These are phyloP conservation scores for Termitomyces sp. DNA, from an alignment of 768 basidiomycete genomes.

Conservation along the genomic window DNA sequence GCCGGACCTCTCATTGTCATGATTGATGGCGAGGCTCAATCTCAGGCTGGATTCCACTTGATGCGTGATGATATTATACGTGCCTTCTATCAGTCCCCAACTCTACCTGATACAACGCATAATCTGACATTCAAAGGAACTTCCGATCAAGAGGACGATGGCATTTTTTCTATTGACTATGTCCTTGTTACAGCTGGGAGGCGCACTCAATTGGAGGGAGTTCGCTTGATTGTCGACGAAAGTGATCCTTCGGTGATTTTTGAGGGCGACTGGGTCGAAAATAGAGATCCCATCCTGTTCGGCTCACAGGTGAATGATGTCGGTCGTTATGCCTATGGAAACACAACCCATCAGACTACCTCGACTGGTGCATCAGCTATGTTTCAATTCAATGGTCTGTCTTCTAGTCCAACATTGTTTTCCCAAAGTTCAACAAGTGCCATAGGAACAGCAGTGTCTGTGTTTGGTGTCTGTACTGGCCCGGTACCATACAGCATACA, in stretches of 20 bases:
- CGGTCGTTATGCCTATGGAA: not conserved
- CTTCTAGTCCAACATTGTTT: not conserved
- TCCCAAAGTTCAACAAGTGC: not conserved
- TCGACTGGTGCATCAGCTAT: not conserved
- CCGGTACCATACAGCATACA: fast-evolving
- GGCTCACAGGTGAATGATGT: not conserved
- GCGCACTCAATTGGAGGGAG: not conserved
- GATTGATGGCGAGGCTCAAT: not conserved
- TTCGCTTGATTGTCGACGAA: not conserved
- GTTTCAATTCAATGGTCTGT: not conserved
- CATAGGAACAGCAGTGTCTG: not conserved
- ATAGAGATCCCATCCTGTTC: not conserved
- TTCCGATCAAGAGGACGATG: too few relatives aligned
- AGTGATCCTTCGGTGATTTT: not conserved
- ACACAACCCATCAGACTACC: not conserved
- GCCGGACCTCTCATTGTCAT: not conserved
- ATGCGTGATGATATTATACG: not conserved
- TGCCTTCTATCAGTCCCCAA: not conserved
- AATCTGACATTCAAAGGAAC: not conserved
- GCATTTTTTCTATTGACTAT: not conserved
- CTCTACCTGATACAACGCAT: not conserved
- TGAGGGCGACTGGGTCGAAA: not conserved
- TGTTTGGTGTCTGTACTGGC: not conserved
- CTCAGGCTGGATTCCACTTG: not conserved
- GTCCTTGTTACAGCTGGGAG: not conserved